Evolutionary conservation across 2,329 filamentous ascomycete genomes (phyloP).

Genomic region (Myrmaecium sp.): DNA sequence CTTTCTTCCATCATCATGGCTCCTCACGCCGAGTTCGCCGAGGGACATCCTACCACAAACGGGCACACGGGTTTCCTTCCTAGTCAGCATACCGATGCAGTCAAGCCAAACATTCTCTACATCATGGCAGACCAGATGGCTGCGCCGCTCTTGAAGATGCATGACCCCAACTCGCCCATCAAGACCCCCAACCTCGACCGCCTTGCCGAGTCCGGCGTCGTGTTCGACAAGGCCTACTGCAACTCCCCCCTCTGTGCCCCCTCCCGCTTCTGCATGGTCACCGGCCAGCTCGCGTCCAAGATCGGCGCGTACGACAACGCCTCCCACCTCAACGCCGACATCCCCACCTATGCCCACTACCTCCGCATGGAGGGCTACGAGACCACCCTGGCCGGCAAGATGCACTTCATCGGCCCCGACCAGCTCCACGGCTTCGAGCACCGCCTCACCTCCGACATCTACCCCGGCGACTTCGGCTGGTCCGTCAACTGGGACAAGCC

Average conservation of each 20-base stretch:
- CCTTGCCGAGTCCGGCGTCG: conserved; percentile 63
- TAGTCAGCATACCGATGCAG: conserved; percentile 5
- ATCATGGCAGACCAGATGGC: conserved; percentile 96
- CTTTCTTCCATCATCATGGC: conserved; percentile 2
- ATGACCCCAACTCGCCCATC: conserved; percentile 77
- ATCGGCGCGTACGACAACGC: conserved; percentile 90
- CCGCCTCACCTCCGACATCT: conserved; percentile 85
- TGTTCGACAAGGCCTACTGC: conserved; percentile 90
- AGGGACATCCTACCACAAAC: conserved; percentile 4
- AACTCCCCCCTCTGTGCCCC: conserved; percentile 85
- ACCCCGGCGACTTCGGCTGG: conserved; percentile 89
- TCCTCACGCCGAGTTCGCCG: conserved; percentile 4
- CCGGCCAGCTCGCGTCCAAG: conserved; percentile 76
- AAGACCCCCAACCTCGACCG: conserved; percentile 81
- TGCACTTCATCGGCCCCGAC: conserved; percentile 85
- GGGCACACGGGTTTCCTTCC: conserved; percentile 4
- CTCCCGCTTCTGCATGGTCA: conserved; percentile 88
- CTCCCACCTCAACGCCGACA: conserved; percentile 63
- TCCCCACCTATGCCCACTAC: conserved; percentile 87
- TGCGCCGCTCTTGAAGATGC: conserved; percentile 78
- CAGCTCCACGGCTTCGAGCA: conserved; percentile 90
- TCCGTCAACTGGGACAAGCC: conserved; percentile 91
- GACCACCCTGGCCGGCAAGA: conserved; percentile 82
- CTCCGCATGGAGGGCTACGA: conserved; percentile 72
- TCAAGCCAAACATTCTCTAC: conserved; percentile 63